A percentile compares a stretch with the other conserved stretches of the same genome.
These are phyloP conservation scores for Craspedostauros australis DNA, from an alignment of 108 stramenopile species.

Conservation along the genomic window DNA sequence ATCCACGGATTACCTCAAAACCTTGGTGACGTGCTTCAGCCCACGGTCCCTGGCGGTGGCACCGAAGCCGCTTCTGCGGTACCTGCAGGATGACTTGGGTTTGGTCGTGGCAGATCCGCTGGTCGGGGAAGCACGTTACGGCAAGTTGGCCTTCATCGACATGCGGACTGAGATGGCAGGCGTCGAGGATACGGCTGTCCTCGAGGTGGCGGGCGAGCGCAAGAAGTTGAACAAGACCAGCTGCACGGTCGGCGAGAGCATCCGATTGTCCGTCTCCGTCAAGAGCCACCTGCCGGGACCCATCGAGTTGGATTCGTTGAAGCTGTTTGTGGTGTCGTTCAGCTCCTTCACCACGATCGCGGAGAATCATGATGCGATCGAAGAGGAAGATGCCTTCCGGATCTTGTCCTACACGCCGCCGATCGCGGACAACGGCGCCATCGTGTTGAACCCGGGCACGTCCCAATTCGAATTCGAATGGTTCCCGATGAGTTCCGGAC, in stretches of 20 bases:
- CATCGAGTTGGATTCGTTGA: conserved; percentile 47
- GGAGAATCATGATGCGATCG: conserved; percentile 31
- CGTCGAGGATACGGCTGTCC: conserved; percentile 19
- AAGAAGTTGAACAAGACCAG: conserved; percentile 48
- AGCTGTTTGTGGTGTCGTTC: conserved; percentile 49
- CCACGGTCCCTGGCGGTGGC: conserved; percentile 44
- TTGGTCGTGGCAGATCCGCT: conserved; percentile 42
- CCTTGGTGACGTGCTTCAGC: conserved; percentile 64
- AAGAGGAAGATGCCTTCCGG: conserved; percentile 60
- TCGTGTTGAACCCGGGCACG: conserved; percentile 51
- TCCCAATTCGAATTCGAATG: conserved; percentile 54
- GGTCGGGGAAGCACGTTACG: conserved; percentile 44
- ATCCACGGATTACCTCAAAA: conserved; percentile 62
- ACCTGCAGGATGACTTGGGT: conserved; percentile 60
- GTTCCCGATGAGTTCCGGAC: conserved; percentile 51
- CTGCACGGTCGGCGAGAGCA: conserved; percentile 55
- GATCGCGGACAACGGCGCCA: too few species aligned
- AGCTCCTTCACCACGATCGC: conserved; percentile 40
- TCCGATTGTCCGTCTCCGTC: conserved; percentile 33
- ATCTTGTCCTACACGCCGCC: conserved; percentile 34
- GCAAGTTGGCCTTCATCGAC: conserved; percentile 54
- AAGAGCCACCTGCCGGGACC: conserved; percentile 52
- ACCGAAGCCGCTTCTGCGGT: conserved; percentile 41
- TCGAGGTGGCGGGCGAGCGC: conserved; percentile 34
- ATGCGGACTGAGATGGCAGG: conserved; percentile 38